Conservation (phyloP, 495 filamentous ascomycete genomes). For the Lasiosphaeria miniovina region DNA sequence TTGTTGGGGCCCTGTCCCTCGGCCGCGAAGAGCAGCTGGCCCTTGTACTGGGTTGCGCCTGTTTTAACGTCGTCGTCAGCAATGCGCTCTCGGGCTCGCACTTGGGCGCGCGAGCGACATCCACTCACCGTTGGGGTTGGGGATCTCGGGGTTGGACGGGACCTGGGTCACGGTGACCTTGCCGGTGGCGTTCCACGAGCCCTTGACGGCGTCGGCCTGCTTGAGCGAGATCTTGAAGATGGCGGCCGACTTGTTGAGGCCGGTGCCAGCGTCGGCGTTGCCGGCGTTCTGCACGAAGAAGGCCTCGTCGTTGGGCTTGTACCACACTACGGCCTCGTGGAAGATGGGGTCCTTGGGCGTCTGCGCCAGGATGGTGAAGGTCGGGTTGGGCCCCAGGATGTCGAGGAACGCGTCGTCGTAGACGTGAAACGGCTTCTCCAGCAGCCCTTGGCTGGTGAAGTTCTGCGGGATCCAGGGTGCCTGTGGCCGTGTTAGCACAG, state of each 20-base stretch:
- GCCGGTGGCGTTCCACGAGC: conserved; percentile 16
- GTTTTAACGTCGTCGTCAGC: background rate
- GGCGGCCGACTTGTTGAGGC: conserved; percentile 49
- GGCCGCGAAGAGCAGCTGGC: conserved; percentile 42
- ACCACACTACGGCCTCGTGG: conserved; percentile 54
- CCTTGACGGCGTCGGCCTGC: conserved; percentile 21
- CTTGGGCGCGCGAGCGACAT: too few relatives aligned
- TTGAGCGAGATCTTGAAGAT: conserved; percentile 50
- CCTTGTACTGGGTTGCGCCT: conserved; percentile 50
- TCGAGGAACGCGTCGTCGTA: conserved; percentile 45
- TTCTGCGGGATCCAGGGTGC: conserved; percentile 26
- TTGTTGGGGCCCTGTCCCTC: conserved; percentile 47
- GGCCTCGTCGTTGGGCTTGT: conserved; percentile 44
- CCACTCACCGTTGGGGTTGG: conserved; percentile 50
- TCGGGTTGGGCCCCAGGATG: conserved; percentile 42
- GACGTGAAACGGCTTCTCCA: conserved; percentile 43
- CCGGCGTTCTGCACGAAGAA: conserved; percentile 55
- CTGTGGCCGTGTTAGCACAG: conserved; percentile 16
- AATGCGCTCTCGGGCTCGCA: too few relatives aligned
- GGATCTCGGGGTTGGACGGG: conserved; percentile 34
- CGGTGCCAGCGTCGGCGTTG: conserved; percentile 42
- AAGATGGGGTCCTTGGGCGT: conserved; percentile 43
- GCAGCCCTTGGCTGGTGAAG: conserved; percentile 27
- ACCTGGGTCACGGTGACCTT: conserved; percentile 26
- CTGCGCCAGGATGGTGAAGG: conserved; percentile 42